Base-by-base conservation (phyloP, 345 rosid species). In the Ceriops zippeliana region DNA sequence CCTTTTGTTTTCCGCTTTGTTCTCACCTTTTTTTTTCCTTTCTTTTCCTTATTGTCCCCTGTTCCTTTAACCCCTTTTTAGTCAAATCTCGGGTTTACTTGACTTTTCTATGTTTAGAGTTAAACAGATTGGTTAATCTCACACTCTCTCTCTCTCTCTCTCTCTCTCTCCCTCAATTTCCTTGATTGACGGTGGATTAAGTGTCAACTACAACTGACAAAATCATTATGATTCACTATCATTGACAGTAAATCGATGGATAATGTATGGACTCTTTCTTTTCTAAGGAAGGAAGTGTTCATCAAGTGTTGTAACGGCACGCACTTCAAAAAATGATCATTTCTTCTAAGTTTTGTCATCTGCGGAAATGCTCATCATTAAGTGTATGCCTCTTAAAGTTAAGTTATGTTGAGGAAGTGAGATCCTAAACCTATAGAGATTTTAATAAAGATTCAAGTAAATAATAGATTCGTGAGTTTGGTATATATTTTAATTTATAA, bases 101-200 rank as follows among this genome's bases (percentile, higher is more conserved):
- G 16, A 56, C 17, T 22, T 10, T 28, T 56, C 59, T 27, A 56
- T 24, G 59, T 24, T 56, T 22, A 27, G 59, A 3, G 28, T 7
- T 24, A 10, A 56, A 24, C 15, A 15, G 26, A 16, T 24, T 56
- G 24, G 59, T 4, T 6, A 0, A 54, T n/a, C 27, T 6, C 10
- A 4, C 0, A 5, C 32, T 31, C 0, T 31, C 32, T 38, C 21
- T 37, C n/a, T 13, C 6, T 53, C 53, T 27, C 19, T 70, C 27
- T 19, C 28, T 27, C 24, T n/a, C n/a, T n/a, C n/a, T n/a, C 58
- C 34, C 26, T 66, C n/a, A 24, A 24, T 53, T 63, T 54, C 54
- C 30, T 54, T 54, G 68, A 62, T 62, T 20, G 16, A 27, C 6
- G 61, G 37, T 52, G 54, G 17, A 52, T 37, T 62, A 62, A 52